Evolutionary conservation across 2,329 filamentous ascomycete genomes (phyloP).

Genomic region (Venturiaceae sp.): DNA sequence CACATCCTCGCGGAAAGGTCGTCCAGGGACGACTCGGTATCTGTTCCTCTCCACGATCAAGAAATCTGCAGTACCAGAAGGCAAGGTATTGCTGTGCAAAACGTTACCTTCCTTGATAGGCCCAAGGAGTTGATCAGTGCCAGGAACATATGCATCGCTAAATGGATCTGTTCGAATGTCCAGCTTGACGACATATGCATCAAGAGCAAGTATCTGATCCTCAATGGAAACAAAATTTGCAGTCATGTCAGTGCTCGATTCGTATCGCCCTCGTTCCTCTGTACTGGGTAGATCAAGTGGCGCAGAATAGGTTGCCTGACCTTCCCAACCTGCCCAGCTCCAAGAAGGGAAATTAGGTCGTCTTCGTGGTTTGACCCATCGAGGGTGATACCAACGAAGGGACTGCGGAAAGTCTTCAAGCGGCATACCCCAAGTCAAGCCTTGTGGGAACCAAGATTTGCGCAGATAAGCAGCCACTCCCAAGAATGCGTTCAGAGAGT

Average conservation of each 20-base stretch:
- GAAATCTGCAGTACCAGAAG: neutral
- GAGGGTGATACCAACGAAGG: constrained; percentile 2
- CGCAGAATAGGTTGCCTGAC: neutral
- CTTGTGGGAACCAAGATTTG: neutral
- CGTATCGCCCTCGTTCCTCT: neutral
- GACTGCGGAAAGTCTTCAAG: constrained; percentile 2
- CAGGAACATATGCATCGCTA: constrained; percentile 1
- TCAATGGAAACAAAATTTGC: neutral
- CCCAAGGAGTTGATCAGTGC: neutral
- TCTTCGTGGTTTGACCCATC: neutral
- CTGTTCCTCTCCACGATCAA: neutral
- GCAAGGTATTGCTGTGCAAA: neutral
- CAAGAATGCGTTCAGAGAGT: constrained; percentile 4
- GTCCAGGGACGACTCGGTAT: neutral
- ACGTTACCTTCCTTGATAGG: neutral
- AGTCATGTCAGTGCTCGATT: neutral
- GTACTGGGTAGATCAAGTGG: neutral
- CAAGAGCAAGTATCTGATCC: neutral
- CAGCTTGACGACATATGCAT: neutral
- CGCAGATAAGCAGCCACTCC: neutral
- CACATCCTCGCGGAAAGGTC: neutral
- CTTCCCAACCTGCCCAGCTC: constrained; percentile 6
- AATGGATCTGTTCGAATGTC: constrained; percentile 1
- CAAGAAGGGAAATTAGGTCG: constrained; percentile 1
- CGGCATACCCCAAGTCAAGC: neutral